These are phyloP conservation scores for Colletotrichum orbiculare DNA, from an alignment of 2,329 filamentous ascomycete genomes.

Conservation along the genomic window DNA sequence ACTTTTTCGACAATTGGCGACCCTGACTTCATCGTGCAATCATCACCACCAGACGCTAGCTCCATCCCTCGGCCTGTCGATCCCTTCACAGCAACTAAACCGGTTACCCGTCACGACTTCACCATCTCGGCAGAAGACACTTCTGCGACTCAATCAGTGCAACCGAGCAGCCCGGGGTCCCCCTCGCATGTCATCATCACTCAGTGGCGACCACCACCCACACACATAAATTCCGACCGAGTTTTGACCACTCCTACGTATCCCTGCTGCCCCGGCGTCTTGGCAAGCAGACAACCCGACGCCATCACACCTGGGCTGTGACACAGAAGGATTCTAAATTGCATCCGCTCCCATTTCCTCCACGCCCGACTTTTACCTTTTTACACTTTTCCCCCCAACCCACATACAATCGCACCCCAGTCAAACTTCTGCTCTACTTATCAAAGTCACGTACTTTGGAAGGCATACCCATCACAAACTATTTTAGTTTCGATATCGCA, in stretches of 20 bases:
- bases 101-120: no score
- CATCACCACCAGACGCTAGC: no score
- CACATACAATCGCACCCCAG: background rate
- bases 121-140: no score
- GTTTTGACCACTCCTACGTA: slow-evolving; percentile 14
- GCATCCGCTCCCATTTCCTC: slow-evolving; percentile 15
- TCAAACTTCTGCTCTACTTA: background rate
- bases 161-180: background rate
- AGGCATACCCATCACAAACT: background rate
- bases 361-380: background rate
- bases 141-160: no score
- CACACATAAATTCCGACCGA: slow-evolving; percentile 30
- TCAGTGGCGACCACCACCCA: slow-evolving; percentile 21
- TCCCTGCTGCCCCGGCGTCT: slow-evolving; percentile 26
- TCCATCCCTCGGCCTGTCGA: no score
- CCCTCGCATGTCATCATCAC: slow-evolving; percentile 22
- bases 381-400: slow-evolving; percentile 6
- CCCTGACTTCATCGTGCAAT: slow-evolving; percentile 8
- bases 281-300: slow-evolving; percentile 26
- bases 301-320: slow-evolving; percentile 2
- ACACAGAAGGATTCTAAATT: slow-evolving; percentile 33
- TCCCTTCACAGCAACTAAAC: no score
- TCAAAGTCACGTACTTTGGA: slow-evolving; percentile 1
- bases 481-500: background rate
- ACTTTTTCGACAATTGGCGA: background rate